Base-by-base conservation (phyloP, 257 asterid genomes). In the Solanum pinnatisectum region DNA sequence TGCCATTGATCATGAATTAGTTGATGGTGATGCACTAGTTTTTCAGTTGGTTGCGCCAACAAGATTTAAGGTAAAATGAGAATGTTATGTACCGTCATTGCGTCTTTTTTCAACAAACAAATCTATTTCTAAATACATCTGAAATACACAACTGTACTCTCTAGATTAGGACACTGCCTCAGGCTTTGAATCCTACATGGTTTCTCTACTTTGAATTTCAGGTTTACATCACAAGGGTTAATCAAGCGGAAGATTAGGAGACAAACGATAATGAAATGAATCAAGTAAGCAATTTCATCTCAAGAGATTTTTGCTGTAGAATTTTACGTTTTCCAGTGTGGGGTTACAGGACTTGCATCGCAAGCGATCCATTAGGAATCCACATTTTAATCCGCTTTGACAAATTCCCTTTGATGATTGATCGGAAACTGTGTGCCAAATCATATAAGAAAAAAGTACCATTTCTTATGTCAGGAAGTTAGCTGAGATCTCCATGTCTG, bases 11-110 rank as follows among this genome's bases (percentile, higher is more conserved):
- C 98, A 95, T 67, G 92, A 93, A 37, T 73, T 95, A 84, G 94
- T 92, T 20, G 95, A 93, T 87, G 98, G 98, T 25, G 96, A 95
- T 85, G 92, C 95, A 0, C 88, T 93, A n/a, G 92, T 95, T 83
- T 95, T 95, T 87, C 96, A 93, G 59, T 87, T 94, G 87, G 89
- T 40, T 16, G 88, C 89, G 46, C 93, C 89, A 2, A 92, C 92
- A 13, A 91, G 87, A 42, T 93, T 93, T 91, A 94, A 93, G 95
- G 97, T 93, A 86, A 73, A 33, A 2, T 70, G 78, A 72, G 78
- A 11, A 42, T 70, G 3, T 32, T 44, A 27, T 20, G 22, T 84
- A 36, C 87, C 30, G 42, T 22, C 40, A 15, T 42, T 36, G 42
- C 56, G 4, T 63, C n/a, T 27, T 65, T 79, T 36, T 25, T 35